A percentile compares a stretch with the other conserved stretches of the same genome.
phyloP scores from a whole-genome alignment of 441 rosid genomes.

The Populus hybrid region DNA sequence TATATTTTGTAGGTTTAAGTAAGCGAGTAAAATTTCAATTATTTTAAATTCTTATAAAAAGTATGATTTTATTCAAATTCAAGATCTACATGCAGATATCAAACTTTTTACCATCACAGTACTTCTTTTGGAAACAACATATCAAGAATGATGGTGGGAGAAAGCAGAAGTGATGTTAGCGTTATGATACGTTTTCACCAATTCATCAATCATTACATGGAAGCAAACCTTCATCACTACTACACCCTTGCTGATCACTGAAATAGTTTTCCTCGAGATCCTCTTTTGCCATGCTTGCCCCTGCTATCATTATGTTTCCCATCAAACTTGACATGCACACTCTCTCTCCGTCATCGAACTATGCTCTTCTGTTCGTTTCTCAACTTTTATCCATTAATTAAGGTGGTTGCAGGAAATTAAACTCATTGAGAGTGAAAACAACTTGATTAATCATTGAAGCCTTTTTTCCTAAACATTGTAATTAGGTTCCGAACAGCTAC shows the following conservation, averaged over 20 bases:
- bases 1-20: too few relatives aligned
- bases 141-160: too few relatives aligned
- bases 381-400: not conserved
- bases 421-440: not conserved
- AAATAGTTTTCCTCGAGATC: not conserved
- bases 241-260: not conserved
- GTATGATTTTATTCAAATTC: rapidly evolving
- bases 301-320: not conserved
- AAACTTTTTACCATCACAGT: too few relatives aligned
- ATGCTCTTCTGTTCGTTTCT: not conserved
- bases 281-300: not conserved
- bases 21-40: too few relatives aligned
- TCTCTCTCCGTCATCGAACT: not conserved
- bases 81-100: too few relatives aligned
- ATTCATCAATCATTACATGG: too few relatives aligned
- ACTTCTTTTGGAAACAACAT: too few relatives aligned
- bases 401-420: not conserved
- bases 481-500: not conserved
- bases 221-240: not conserved
- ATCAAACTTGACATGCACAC: not conserved
- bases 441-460: too few relatives aligned
- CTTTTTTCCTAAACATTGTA: not conserved
- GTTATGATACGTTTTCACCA: too few relatives aligned
- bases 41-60: too few relatives aligned
- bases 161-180: too few relatives aligned